Evolutionary conservation across 2,329 filamentous ascomycete genomes (phyloP).

Genomic region (Gremmenia infestans): DNA sequence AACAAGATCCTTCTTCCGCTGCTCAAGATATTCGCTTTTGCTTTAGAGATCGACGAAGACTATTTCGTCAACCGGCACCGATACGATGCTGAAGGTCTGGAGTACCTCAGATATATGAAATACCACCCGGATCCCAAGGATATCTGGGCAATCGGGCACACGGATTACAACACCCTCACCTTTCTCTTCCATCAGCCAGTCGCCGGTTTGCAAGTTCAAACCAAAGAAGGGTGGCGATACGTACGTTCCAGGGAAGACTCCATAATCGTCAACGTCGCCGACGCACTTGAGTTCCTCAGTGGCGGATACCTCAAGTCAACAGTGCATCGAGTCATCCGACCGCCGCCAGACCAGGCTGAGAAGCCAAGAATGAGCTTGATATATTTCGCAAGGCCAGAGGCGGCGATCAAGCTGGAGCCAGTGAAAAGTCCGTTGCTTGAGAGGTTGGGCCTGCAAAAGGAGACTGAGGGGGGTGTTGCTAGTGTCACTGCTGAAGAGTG

Average conservation of each 20-base stretch:
- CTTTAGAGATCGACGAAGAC: constrained; percentile 55
- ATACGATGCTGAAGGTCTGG: constrained; percentile 51
- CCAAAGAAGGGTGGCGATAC: constrained; percentile 43
- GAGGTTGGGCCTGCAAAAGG: constrained; percentile 22
- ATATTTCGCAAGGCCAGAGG: constrained; percentile 35
- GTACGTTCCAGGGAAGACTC: constrained; percentile 42
- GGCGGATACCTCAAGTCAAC: constrained; percentile 41
- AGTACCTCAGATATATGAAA: constrained; percentile 56
- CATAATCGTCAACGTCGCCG: constrained; percentile 45
- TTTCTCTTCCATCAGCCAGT: constrained; percentile 53
- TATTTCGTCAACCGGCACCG: constrained; percentile 48
- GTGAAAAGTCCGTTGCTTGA: constrained; percentile 28
- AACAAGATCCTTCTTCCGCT: constrained; percentile 53
- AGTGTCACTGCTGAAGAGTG: constrained; percentile 40
- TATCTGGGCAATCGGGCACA: constrained; percentile 46
- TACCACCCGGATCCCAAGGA: constrained; percentile 44
- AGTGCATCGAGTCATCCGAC: constrained; percentile 34
- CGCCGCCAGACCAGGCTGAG: constrained; percentile 32
- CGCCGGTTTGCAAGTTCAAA: constrained; percentile 48
- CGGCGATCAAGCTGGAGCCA: constrained; percentile 16
- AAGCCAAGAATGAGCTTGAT: constrained; percentile 39
- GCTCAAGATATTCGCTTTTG: constrained; percentile 52
- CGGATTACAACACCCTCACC: constrained; percentile 49
- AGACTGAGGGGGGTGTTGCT: constrained; percentile 29
- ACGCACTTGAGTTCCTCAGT: constrained; percentile 43